Percentiles rank a stretch among this genome's conserved stretches.
These are phyloP conservation scores for Verticillium longisporum DNA, from an alignment of 2,329 filamentous ascomycete species.

Conservation along the genomic window DNA sequence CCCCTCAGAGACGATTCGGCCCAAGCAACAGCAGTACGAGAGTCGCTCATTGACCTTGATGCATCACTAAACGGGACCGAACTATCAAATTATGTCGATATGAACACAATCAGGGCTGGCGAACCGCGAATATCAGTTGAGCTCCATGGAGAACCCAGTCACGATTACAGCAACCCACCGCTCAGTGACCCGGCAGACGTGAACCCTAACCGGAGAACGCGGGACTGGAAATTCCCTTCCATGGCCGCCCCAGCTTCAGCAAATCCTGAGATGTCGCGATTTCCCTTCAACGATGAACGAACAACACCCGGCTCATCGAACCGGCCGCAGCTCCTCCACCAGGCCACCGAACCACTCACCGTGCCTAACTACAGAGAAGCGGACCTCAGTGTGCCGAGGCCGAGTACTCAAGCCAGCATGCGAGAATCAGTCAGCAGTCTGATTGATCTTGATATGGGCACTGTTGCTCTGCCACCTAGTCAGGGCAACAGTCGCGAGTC, in stretches of 20 bases:
- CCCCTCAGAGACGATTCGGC: constrained; percentile 51
- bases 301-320: constrained; percentile 21
- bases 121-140: constrained; percentile 40
- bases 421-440: constrained; percentile 29
- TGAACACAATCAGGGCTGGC: constrained; percentile 52
- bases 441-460: constrained; percentile 23
- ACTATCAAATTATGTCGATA: constrained; percentile 51
- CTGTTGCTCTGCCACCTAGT: constrained; percentile 13
- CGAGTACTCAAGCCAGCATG: constrained; percentile 23
- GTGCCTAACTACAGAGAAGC: constrained; percentile 22
- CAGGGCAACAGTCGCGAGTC: constrained; percentile 27
- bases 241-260: constrained; percentile 45
- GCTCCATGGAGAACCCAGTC: constrained; percentile 36
- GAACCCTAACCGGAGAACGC: constrained; percentile 42
- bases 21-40: constrained; percentile 42
- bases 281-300: constrained; percentile 33
- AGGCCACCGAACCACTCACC: constrained; percentile 39
- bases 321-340: constrained; percentile 41
- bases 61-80: constrained; percentile 50
- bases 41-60: constrained; percentile 60
- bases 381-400: constrained; percentile 24
- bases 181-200: constrained; percentile 52
- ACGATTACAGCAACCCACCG: constrained; percentile 39
- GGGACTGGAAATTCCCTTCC: constrained; percentile 53
- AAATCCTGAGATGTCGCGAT: constrained; percentile 45